Base-by-base conservation (phyloP, 2,329 filamentous ascomycete genomes). In the Canariomyces notabilis region DNA sequence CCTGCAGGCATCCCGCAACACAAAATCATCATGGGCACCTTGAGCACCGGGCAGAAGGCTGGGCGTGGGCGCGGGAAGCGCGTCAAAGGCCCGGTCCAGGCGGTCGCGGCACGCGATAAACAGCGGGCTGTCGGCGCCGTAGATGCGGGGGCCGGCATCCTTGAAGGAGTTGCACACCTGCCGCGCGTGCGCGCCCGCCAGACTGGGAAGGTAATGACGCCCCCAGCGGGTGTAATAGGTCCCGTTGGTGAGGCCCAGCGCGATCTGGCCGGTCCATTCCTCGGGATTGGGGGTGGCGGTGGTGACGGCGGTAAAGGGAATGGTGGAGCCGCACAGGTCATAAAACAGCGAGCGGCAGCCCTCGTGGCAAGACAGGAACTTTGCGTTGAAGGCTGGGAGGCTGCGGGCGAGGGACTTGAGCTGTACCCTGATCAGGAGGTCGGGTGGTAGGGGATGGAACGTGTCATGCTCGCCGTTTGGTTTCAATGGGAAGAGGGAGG, bases 121-220 rank as follows among this genome's bases (percentile, higher is more conserved):
- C 3, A 82, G 64, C 0, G 71, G 67, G 42, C 74, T 79, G 1
- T 68, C 58, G 0, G 55, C 55, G 14, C 77, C 72, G 54, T 82
- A 83, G 51, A 70, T 66, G 6, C 77, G 67, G 4, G 79, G 76
- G 0, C 79, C 79, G 0, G 73, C 65, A 49, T 83, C 80, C 56
- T 81, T 80, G 70, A 82, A 82, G 0, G 74, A 75, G 58, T 80
- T 81, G 65, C 79, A 80, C 8, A 75, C 62, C 59, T 83, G 80
- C 19, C 71, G 68, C 1, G 68, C 65, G 53, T 83, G 77, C 0
- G 79, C 78, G 49, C 74, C 70, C 20, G 75, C 72, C 2, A 82
- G 65, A 6, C 75, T 77, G 0, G 73, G 73, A 5, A 83, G 69
- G 58, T 77, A 83, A 59, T 82, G 78, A 5, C 59, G 56, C 6